Evolutionary conservation across 805 yeast species (phyloP).

Genomic region (Saccharomyces paradoxus): DNA sequence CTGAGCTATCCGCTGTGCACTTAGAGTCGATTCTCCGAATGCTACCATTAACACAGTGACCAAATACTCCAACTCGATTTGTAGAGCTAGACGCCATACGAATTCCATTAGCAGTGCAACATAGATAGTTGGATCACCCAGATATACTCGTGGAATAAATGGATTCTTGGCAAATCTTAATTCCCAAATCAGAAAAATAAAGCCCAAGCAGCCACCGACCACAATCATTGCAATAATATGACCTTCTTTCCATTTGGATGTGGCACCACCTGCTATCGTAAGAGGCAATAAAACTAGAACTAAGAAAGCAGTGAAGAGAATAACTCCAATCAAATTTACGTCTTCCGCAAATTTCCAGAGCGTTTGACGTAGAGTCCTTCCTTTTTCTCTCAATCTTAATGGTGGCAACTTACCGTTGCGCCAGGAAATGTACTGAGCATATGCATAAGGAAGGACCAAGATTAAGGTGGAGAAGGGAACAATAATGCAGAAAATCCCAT

Average conservation of each 20-base stretch:
- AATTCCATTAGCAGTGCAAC: constrained; percentile 46
- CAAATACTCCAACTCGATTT: constrained; percentile 35
- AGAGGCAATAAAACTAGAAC: constrained; percentile 55
- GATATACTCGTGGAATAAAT: constrained; percentile 40
- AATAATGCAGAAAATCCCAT: constrained; percentile 47
- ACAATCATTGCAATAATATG: constrained; percentile 52
- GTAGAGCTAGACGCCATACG: constrained; percentile 38
- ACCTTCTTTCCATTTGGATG: constrained; percentile 42
- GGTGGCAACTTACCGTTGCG: constrained; percentile 34
- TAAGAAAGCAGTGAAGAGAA: constrained; percentile 42
- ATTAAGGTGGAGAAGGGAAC: constrained; percentile 43
- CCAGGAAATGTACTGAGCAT: constrained; percentile 36
- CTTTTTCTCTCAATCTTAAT: constrained; percentile 22
- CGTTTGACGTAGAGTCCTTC: constrained; percentile 8
- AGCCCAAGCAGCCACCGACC: constrained; percentile 42
- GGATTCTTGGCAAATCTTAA: constrained; percentile 42
- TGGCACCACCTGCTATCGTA: constrained; percentile 53
- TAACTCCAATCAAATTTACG: constrained; percentile 49
- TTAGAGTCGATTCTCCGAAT: constrained; percentile 34
- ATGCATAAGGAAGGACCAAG: constrained; percentile 32
- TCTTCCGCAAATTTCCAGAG: constrained; percentile 39
- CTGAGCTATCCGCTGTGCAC: constrained; percentile 36
- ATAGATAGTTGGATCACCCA: constrained; percentile 54
- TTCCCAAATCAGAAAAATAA: constrained; percentile 45
- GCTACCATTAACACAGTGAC: constrained; percentile 51